These are phyloP conservation scores for Acanthamoeba castellanii DNA, from an alignment of 208 protist species.

Conservation along the genomic window DNA sequence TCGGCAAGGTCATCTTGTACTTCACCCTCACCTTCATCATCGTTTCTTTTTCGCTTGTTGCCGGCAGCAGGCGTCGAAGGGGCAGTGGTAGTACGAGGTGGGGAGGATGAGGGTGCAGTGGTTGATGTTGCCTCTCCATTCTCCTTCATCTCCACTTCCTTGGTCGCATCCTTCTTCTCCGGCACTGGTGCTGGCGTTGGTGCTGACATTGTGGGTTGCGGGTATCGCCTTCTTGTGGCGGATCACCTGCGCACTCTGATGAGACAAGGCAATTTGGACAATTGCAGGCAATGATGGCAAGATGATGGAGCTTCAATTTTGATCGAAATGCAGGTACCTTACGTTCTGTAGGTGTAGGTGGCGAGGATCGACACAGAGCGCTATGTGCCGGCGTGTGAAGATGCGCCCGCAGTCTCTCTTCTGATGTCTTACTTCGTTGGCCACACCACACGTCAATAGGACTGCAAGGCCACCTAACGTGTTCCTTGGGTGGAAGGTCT, in stretches of 20 bases:
- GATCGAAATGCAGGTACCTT: no score
- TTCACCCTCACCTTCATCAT: neutral
- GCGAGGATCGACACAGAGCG: no score
- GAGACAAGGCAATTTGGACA: neutral
- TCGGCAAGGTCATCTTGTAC: neutral
- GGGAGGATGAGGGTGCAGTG: neutral
- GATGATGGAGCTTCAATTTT: no score
- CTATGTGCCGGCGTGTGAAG: no score
- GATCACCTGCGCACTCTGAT: neutral
- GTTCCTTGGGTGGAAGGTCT: no score
- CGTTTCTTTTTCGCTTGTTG: constrained; percentile 43
- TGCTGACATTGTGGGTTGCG: constrained; percentile 13
- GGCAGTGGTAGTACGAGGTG: neutral
- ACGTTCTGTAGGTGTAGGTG: no score
- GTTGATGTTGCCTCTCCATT: neutral
- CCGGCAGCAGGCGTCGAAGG: constrained; percentile 8
- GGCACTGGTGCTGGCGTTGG: neutral
- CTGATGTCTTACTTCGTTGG: no score
- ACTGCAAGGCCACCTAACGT: no score
- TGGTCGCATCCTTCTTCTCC: neutral
- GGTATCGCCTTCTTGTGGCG: neutral
- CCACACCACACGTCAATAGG: no score
- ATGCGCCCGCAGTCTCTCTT: no score
- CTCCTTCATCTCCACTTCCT: constrained; percentile 41
- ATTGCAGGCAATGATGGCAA: neutral